Percentiles rank a stretch among this genome's conserved stretches.
Evolutionary conservation across 192 early-diverging fungal species (phyloP).

Genomic region (Cetraspora pellucida): DNA sequence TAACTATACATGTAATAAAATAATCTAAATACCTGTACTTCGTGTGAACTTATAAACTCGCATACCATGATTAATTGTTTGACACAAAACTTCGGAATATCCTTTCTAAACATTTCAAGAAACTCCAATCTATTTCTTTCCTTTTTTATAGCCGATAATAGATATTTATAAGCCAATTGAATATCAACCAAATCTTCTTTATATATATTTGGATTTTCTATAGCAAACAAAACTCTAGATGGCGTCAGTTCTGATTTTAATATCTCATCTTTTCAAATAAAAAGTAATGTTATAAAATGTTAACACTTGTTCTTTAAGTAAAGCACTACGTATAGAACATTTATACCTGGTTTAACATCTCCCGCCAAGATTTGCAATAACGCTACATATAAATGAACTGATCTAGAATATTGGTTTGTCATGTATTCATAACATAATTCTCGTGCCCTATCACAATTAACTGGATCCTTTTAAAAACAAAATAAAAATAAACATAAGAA

Average conservation of each 20-base stretch:
- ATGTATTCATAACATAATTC: slow-evolving; percentile 27
- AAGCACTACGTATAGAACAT: not conserved
- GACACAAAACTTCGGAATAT: slow-evolving; percentile 8
- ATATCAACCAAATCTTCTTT: slow-evolving; percentile 30
- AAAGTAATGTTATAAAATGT: not conserved
- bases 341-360: slow-evolving; percentile 1
- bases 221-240: slow-evolving; percentile 4
- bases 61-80: not conserved
- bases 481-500: not conserved
- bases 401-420: not conserved
- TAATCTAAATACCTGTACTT: too few relatives aligned
- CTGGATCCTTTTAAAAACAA: not conserved
- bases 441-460: slow-evolving; percentile 5
- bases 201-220: slow-evolving; percentile 31
- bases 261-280: slow-evolving; percentile 2
- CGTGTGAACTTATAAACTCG: too few relatives aligned
- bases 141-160: not conserved
- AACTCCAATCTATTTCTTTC: not conserved
- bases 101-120: not conserved
- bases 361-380: slow-evolving; percentile 11
- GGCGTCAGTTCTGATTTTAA: not conserved
- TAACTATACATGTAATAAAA: not conserved
- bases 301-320: not conserved
- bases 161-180: slow-evolving; percentile 18
- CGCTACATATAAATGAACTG: not conserved